Conservation (phyloP, 1,284 basidiomycete genomes). For the Testicularia cyperi region DNA sequence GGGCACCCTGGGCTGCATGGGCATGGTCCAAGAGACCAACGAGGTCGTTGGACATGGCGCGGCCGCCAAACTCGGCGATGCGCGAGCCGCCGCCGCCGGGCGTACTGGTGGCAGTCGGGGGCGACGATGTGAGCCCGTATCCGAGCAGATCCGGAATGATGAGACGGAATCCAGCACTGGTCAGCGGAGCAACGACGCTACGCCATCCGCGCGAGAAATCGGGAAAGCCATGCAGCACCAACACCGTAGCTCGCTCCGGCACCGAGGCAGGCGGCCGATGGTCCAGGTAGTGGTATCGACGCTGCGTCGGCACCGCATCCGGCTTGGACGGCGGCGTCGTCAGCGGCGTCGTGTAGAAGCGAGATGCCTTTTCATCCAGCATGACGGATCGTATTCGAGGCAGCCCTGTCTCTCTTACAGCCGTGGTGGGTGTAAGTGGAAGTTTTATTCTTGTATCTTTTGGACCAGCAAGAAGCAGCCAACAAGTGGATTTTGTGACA, state of each 20-base stretch:
- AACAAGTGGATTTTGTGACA: too few relatives aligned
- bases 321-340: slow-evolving; percentile 34
- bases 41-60: slow-evolving; percentile 41
- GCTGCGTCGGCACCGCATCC: slow-evolving; percentile 29
- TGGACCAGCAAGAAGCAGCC: too few relatives aligned
- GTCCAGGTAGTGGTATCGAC: slow-evolving; percentile 50
- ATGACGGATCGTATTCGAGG: too few relatives aligned
- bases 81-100: slow-evolving; percentile 14
- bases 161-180: slow-evolving; percentile 32
- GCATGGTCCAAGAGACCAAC: slow-evolving; percentile 44
- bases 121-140: slow-evolving; percentile 37
- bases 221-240: slow-evolving; percentile 51
- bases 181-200: slow-evolving; percentile 30
- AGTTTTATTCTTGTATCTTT: too few relatives aligned
- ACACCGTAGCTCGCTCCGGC: slow-evolving; percentile 29
- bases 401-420: too few relatives aligned
- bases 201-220: slow-evolving; percentile 40
- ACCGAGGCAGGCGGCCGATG: slow-evolving; percentile 27
- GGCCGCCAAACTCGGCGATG: slow-evolving; percentile 45
- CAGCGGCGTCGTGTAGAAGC: slow-evolving; percentile 44
- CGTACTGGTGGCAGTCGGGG: slow-evolving; percentile 12
- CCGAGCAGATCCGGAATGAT: slow-evolving; percentile 50
- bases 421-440: too few relatives aligned
- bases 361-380: slow-evolving; percentile 28
- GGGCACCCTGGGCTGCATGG: slow-evolving; percentile 21